Evolutionary conservation across 73 alveolate species (phyloP), one percentile per base, ranked within the genome.

Genomic region (Effrenium voratum): DNA sequence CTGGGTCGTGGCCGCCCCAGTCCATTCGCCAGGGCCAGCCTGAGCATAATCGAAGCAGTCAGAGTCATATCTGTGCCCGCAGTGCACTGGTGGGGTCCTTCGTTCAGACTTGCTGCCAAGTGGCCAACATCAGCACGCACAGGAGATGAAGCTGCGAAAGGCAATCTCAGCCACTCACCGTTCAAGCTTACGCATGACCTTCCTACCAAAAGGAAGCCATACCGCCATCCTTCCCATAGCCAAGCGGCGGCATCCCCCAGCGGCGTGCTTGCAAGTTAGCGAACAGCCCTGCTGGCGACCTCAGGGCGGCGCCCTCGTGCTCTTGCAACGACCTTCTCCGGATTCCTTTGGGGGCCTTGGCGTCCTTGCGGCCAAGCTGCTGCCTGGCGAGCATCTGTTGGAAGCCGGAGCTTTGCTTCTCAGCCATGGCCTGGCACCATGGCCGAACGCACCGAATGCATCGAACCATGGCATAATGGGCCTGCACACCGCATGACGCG

Each of bases 1-100:
- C 98, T 34, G 98, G 98, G 76, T 91, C 98, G 46, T 91, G 98
- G 59, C 98, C 98, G 38, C 98, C 98, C 98, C 98, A 91, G 45
- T 91, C 98, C 98, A 91, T 91, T 88, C 98, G 68, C 90, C 95
- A 87, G 30, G 95, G 95, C 49, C 76, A 87, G 84, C 95, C 95
- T 87, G 26, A 16, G 5, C n/a, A n/a, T n/a, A n/a, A n/a, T n/a
- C n/a, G n/a, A n/a, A n/a, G n/a, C n/a, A n/a, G n/a, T n/a, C n/a
- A n/a, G n/a, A n/a, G n/a, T n/a, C n/a, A n/a, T n/a, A n/a, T n/a
- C n/a, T n/a, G n/a, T n/a, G n/a, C n/a, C n/a, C n/a, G n/a, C n/a
- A n/a, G n/a, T n/a, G n/a, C n/a, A n/a, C n/a, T n/a, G n/a, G n/a
- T n/a, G n/a, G n/a, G n/a, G n/a, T n/a, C n/a, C n/a, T n/a, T n/a